Evolutionary conservation across 1,284 basidiomycete species (phyloP), one percentile per base, ranked within the genome.

Genomic region (Marasmius oreades): DNA sequence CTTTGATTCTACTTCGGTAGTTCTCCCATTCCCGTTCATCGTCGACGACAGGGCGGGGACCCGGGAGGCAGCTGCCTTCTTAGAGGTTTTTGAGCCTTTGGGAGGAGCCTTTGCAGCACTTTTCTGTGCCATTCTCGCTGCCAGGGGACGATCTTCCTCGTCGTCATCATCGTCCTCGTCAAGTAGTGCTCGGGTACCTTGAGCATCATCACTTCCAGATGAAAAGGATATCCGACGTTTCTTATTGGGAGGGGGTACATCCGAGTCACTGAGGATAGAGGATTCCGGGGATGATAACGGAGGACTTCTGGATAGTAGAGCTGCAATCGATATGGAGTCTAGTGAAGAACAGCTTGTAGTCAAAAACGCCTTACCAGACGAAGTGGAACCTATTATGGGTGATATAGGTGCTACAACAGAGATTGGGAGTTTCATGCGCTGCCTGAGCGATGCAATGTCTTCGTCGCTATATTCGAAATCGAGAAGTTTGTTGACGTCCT

Each of bases 401-500:
- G n/a, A 18, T 2, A 16, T 16, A 55, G 77, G 72, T 31, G 78
- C 79, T 51, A 78, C 74, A 55, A 74, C 70, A 33, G 80, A 74
- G 16, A 76, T 73, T 1, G 78, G 77, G 22, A 78, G 70, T 45
- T 74, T 76, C 79, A 93, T 85, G 70, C 91, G 90, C 65, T 85
- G 85, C 58, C 87, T 79, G 55, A 95, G 70, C 6, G 88, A 88
- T 36, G 77, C 68, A 48, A 92, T 81, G 67, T 90, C 82, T 42
- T 81, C 77, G 71, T 93, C 82, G 37, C 77, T 73, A 70, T 93
- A 88, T 60, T 83, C 77, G 68, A 97, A 90, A 71, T 93, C 88
- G 12, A 90, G 76, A 24, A 96, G 75, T 65, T 84, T 82, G 51
- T 82, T 83, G 50, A 80, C 78, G 69, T 93, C 92, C 90, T 95